Percentiles rank a stretch among this genome's conserved stretches.
Conservation (phyloP, 176 grass and related monocot species). For the Chloris gayana region DNA sequence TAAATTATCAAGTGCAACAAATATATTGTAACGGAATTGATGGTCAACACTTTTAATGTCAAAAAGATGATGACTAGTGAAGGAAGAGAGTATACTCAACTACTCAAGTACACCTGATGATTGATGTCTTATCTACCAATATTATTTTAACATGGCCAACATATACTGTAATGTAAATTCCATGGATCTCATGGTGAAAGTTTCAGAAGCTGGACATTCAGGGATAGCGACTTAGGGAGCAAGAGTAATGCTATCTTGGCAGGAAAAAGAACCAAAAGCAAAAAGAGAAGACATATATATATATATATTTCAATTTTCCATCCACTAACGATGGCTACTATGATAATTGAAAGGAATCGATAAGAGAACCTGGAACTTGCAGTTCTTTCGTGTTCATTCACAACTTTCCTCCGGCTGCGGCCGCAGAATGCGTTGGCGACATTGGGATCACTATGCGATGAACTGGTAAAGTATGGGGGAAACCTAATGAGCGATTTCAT, state of each 20-base stretch:
- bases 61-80: not conserved
- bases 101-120: not conserved
- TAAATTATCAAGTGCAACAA: not conserved
- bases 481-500: slow-evolving; percentile 28
- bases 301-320: slow-evolving; percentile 17
- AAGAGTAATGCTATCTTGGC: not conserved
- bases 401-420: slow-evolving; percentile 67
- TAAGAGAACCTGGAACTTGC: slow-evolving; percentile 90
- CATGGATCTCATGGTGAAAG: not conserved
- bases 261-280: slow-evolving; percentile 29
- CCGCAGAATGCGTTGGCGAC: slow-evolving; percentile 82
- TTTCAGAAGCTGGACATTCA: not conserved
- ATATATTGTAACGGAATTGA: not conserved
- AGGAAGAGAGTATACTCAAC: not conserved
- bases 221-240: not conserved
- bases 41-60: not conserved
- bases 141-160: not conserved
- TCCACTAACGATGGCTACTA: slow-evolving; percentile 1
- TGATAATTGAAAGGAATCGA: slow-evolving; percentile 33
- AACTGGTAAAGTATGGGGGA: slow-evolving; percentile 48
- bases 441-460: slow-evolving; percentile 88
- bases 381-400: slow-evolving; percentile 81
- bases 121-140: not conserved
- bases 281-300: slow-evolving; percentile 12
- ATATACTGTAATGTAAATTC: not conserved